Evolutionary conservation across 805 yeast genomes (phyloP), one percentile per base, ranked within the genome.

Genomic region (Yarrowia hollandica): DNA sequence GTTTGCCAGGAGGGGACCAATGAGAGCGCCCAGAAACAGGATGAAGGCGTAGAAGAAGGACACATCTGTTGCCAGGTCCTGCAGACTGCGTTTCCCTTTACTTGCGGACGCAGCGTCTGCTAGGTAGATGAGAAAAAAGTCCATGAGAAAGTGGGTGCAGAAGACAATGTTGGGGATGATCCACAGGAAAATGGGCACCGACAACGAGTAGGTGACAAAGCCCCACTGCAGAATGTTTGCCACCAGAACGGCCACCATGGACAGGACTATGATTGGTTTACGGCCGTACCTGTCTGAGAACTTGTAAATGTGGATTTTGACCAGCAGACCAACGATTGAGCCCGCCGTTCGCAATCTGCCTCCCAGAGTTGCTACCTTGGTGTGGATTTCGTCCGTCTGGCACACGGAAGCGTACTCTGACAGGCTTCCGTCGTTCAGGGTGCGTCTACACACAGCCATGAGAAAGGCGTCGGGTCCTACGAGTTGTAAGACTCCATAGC

Each of bases 21-120:
- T 21, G 12, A 48, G 16, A 2, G 39, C 55, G 5, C 55, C 55
- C n/a, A 48, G 30, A 15, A 48, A 48, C 4, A 48, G 21, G 12
- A 48, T 48, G 12, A 48, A 48, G 21, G 55, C 55, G 39, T 48
- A 48, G 30, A 48, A 33, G 15, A 48, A 48, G 28, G 55, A 48
- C 31, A 48, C 55, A 9, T 48, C 55, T 1, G 55, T 48, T 2
- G 55, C 55, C 15, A 48, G 22, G 5, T 48, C 39, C 22, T 48
- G 55, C 12, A 48, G 30, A 22, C 39, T 31, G 12, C 38, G 39
- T 16, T 48, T 48, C 9, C 55, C 55, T n/a, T 48, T 48, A 3
- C 39, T 31, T 2, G 39, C 39, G 2, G 55, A 48, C 0, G 55
- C 39, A 6, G 30, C 38, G 23, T 48, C 55, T 2, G 55, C 55